Base-by-base conservation (phyloP, 345 rosid species). In the Eucalyptus urophylla region DNA sequence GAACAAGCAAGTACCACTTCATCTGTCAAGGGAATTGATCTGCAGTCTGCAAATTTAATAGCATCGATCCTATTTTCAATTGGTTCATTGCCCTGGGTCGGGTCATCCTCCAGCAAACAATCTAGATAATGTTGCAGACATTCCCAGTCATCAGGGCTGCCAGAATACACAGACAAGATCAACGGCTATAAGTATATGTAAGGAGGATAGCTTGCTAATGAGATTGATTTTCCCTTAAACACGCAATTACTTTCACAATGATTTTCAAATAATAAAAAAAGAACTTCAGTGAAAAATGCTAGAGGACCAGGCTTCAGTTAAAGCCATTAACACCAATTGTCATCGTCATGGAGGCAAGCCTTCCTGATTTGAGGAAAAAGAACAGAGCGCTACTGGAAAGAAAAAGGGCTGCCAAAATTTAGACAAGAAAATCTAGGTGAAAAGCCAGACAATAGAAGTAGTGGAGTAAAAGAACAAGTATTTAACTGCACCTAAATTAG, bases 121-220 rank as follows among this genome's bases (percentile, higher is more conserved):
- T 95, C 96, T 76, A 98, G 94, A 94, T 95, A 98, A 89, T 97
- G 96, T 88, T 95, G 94, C 94, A 97, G 97, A 94, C 96, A 95
- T 92, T 97, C 97, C 99, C 99, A 96, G 91, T 98, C 99, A 93
- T 98, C 99, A 93, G 98, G 97, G 95, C 99, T 97, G 97, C 91
- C 94, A 91, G 91, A 91, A 47, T 43, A 44, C 92, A 92, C 85
- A 88, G 88, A 91, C 60, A 69, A 91, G 49, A 92, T 90, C 89
- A 94, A 91, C 21, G 16, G 43, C 53, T 56, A 31, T 76, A 40
- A 40, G 85, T 21, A 40, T 76, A 76, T 40, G 5, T 76, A 76
- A 40, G 47, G 27, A 76, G 47, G 47, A 76, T 21, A 76, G 85
- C 29, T 76, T 21, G 85, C 85, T 76, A 11, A 40, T 76, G 85